Evolutionary conservation across 257 asterid species (phyloP), one percentile per base, ranked within the genome.

Genomic region (Plantago major): DNA sequence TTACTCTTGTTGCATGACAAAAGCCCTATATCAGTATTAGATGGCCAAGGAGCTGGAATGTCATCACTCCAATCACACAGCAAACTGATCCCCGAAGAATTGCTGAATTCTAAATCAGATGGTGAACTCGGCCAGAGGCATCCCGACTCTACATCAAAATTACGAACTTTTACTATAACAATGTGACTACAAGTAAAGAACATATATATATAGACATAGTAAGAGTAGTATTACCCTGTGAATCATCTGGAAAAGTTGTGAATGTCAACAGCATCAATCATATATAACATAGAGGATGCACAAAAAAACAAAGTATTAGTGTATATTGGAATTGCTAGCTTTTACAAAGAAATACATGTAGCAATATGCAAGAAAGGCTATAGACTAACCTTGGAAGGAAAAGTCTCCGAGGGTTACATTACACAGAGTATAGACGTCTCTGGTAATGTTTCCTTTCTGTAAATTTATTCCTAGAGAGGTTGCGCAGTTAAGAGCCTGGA

Each of bases 1-100:
- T 1, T 83, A 93, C 99, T 74, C 75, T 83, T 93, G 70, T 89
- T 89, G 90, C 99, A 93, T 26, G 96, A 76, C 7, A 97, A 85
- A 77, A 83, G 61, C 11, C 76, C 84, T 61, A 84, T 65, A 69
- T 78, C 90, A 58, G 88, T 47, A 30, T 78, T 49, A 57, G 91
- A 74, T 62, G 97, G 99, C 99, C 99, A 93, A 33, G 96, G 99
- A 59, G 99, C 97, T 14, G 95, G 97, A 76, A 93, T 89, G 67
- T 93, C 87, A 67, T 93, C 99, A 19, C 89, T 93, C 78, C 89
- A 82, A 74, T 93, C 99, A 56, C 99, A 93, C 16, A 85, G 82
- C 64, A 93, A 93, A 74, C 97, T 84, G 63, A 89, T 75, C 63
- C 96, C 99, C 1, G 85, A 28, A 17, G 84, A 67, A 62, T 57